Evolutionary conservation across 441 rosid genomes (phyloP).

Genomic region (Brassica hybrid): DNA sequence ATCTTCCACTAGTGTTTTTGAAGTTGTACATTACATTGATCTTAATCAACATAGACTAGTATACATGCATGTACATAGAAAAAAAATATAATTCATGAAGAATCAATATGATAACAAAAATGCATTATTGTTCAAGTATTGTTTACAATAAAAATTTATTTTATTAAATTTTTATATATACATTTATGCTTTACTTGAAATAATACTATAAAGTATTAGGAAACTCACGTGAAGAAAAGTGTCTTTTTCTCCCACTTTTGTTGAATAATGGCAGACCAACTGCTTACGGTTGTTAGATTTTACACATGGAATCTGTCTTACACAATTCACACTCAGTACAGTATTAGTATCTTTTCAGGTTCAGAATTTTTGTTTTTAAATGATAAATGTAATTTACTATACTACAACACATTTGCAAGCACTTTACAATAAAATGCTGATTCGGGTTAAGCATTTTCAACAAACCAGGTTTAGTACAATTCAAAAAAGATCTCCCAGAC

Average conservation of each 20-base stretch:
- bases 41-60: not conserved
- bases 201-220: not conserved
- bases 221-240: slow-evolving; percentile 31
- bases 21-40: slow-evolving; percentile 1
- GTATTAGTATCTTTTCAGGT: not conserved
- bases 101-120: not conserved
- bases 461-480: not conserved
- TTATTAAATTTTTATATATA: not conserved
- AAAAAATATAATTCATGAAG: not conserved
- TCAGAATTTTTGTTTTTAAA: not conserved
- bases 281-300: slow-evolving; percentile 22
- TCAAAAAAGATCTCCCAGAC: slow-evolving; percentile 47
- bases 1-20: not conserved
- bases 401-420: slow-evolving; percentile 24
- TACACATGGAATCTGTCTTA: slow-evolving; percentile 16
- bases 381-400: slow-evolving; percentile 10
- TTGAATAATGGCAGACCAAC: slow-evolving; percentile 33
- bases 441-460: no score
- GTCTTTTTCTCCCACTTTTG: slow-evolving; percentile 26
- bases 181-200: not conserved
- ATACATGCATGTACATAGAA: not conserved
- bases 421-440: slow-evolving; percentile 17
- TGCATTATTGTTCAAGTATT: not conserved
- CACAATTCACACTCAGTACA: not conserved
- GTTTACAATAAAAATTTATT: not conserved